Percentiles rank a stretch among this genome's conserved stretches.
Evolutionary conservation across 208 protist genomes (phyloP).

Genomic region (Trypanosoma scelopori): DNA sequence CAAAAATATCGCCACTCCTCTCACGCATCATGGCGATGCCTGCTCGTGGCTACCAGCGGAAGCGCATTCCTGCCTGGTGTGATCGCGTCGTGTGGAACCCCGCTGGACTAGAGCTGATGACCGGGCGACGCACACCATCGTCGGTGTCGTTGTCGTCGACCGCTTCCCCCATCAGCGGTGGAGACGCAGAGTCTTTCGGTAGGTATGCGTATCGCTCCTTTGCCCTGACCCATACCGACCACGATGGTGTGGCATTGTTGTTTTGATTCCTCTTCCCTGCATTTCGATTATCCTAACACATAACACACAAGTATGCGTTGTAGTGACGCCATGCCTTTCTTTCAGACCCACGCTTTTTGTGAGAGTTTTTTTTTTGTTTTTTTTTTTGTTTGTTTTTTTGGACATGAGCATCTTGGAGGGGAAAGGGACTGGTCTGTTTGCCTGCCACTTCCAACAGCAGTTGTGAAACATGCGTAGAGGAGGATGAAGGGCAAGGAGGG

Average conservation of each 20-base stretch:
- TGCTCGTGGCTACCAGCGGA: constrained; percentile 32
- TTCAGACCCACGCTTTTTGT: too few species aligned
- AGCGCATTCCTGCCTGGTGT: constrained; percentile 83
- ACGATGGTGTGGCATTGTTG: constrained; percentile 58
- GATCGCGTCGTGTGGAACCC: constrained; percentile 83
- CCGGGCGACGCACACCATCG: constrained; percentile 27
- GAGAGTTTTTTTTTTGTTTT: too few species aligned
- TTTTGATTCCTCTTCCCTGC: constrained; percentile 18
- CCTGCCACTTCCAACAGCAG: too few species aligned
- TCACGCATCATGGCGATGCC: constrained; percentile 10
- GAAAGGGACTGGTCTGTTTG: too few species aligned
- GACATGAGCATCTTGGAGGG: too few species aligned
- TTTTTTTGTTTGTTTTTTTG: too few species aligned
- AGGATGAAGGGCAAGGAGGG: too few species aligned
- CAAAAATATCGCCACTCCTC: not conserved
- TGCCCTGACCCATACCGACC: constrained; percentile 62
- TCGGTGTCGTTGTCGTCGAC: constrained; percentile 5
- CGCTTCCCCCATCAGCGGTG: constrained; percentile 4
- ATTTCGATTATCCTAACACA: not conserved
- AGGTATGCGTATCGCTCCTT: constrained; percentile 59
- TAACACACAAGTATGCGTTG: too few species aligned
- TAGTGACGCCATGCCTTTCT: too few species aligned
- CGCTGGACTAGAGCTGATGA: constrained; percentile 61
- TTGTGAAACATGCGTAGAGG: too few species aligned
- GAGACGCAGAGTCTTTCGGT: not conserved